Evolutionary conservation across 495 filamentous ascomycete species (phyloP), one percentile per base, ranked within the genome.

Genomic region (Antarctomyces pellizariae): DNA sequence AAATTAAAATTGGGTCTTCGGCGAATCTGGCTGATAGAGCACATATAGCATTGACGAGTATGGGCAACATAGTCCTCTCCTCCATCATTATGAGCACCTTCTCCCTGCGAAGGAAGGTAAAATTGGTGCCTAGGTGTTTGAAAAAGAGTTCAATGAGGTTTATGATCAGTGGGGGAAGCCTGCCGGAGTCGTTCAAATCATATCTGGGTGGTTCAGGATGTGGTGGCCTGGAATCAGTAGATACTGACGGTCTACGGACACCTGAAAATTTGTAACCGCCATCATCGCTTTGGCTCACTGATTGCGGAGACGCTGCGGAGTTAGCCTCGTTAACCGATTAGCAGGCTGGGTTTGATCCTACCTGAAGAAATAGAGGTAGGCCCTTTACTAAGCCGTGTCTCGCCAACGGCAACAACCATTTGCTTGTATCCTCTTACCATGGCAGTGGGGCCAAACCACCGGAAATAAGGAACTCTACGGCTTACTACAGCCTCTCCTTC

Each of bases 401-500:
- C 49, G 17, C 52, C 47, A 28, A 59, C 34, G 21, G 66, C 63
- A 8, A 83, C 65, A 28, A 86, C 71, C 72, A 84, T 82, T 41
- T 83, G 75, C 46, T 84, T 89, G 48, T 78, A 84, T n/a, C 78
- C 78, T 2, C 77, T 77, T 18, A 83, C 75, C 37, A 89, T 89
- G 31, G 78, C 78, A 2, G 78, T 89, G 1, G 76, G 75, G 0
- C 78, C 78, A 42, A 84, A 83, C 41, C 83, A 89, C 23, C 78
- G 54, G 44, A 84, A 89, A 43, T 80, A 89, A 2, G 78, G 77
- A 30, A 84, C 73, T 28, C 76, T 72, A 35, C 54, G 53, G 24
- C 51, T 72, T 53, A 53, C 69, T 46, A 28, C 49, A n/a, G n/a
- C n/a, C n/a, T n/a, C n/a, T n/a, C n/a, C n/a, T n/a, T n/a, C n/a